Conservation (phyloP, 2,329 filamentous ascomycete genomes). For the Apiospora phragmitis region DNA sequence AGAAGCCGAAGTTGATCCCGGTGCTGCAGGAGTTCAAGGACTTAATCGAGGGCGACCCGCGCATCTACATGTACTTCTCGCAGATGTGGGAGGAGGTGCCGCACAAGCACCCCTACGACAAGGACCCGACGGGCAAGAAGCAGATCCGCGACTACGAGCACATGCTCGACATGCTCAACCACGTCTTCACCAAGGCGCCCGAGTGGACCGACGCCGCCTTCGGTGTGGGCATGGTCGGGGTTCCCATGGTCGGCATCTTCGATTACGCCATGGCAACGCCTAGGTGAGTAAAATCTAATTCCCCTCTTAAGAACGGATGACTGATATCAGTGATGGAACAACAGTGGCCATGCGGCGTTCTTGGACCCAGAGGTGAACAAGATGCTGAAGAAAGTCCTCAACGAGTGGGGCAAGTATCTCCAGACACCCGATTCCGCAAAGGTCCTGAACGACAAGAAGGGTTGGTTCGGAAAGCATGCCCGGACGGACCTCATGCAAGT, state of each 20-base stretch:
- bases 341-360: constrained; percentile 55
- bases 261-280: constrained; percentile 59
- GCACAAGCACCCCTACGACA: constrained; percentile 56
- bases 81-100: constrained; percentile 72
- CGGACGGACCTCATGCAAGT: constrained; percentile 50
- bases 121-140: constrained; percentile 60
- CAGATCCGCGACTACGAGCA: constrained; percentile 66
- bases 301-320: too few relatives aligned
- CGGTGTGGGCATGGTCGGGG: constrained; percentile 52
- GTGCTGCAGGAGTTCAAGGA: constrained; percentile 65
- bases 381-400: constrained; percentile 54
- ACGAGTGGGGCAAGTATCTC: constrained; percentile 58
- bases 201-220: constrained; percentile 54
- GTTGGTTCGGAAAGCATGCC: constrained; percentile 57
- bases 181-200: constrained; percentile 52
- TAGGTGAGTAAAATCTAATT: too few relatives aligned
- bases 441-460: constrained; percentile 45
- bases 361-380: constrained; percentile 55
- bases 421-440: constrained; percentile 53
- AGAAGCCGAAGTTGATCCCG: constrained; percentile 49
- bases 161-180: constrained; percentile 67
- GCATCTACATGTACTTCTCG: constrained; percentile 66
- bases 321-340: too few relatives aligned
- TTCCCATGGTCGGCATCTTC: constrained; percentile 55
- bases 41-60: constrained; percentile 63